These are phyloP conservation scores for Bathelium albidoporum DNA, from an alignment of 495 filamentous ascomycete genomes.

Conservation along the genomic window DNA sequence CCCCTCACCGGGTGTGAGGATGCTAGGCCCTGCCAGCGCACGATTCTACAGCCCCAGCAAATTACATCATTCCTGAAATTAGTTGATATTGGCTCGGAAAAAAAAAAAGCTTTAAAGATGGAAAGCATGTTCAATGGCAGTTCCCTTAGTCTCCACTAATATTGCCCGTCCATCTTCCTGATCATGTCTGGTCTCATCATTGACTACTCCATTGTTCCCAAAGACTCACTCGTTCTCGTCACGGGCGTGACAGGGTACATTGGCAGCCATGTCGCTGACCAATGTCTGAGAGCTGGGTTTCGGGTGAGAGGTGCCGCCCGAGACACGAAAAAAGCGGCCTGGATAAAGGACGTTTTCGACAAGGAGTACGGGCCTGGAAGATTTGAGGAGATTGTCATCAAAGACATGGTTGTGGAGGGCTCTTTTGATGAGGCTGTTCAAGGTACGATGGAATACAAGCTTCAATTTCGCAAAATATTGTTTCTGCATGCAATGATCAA, in stretches of 20 bases:
- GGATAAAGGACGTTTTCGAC: constrained; percentile 27
- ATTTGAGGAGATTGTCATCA: constrained; percentile 13
- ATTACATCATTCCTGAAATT: too few species aligned
- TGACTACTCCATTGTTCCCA: constrained; percentile 10
- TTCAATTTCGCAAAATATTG: too few species aligned
- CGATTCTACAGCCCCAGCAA: too few species aligned
- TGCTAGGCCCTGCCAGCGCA: too few species aligned
- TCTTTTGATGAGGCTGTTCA: constrained; percentile 27
- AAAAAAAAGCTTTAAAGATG: too few species aligned
- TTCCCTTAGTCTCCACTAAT: too few species aligned
- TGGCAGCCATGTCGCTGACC: constrained; percentile 40
- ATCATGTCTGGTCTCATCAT: not conserved
- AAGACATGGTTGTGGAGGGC: constrained; percentile 19
- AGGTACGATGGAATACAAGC: not conserved
- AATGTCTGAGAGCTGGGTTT: constrained; percentile 41
- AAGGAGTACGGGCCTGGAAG: constrained; percentile 10
- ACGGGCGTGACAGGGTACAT: constrained; percentile 51
- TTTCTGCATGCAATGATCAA: not conserved
- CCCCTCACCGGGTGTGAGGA: too few species aligned
- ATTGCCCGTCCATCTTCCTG: too few species aligned
- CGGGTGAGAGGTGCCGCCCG: constrained; percentile 44
- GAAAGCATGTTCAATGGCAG: too few species aligned
- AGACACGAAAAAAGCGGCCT: constrained; percentile 29
- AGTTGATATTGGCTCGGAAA: too few species aligned
- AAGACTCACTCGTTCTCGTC: constrained; percentile 30